Conservation (phyloP, 2,329 filamentous ascomycete species). For the Alternaria gaisen region DNA sequence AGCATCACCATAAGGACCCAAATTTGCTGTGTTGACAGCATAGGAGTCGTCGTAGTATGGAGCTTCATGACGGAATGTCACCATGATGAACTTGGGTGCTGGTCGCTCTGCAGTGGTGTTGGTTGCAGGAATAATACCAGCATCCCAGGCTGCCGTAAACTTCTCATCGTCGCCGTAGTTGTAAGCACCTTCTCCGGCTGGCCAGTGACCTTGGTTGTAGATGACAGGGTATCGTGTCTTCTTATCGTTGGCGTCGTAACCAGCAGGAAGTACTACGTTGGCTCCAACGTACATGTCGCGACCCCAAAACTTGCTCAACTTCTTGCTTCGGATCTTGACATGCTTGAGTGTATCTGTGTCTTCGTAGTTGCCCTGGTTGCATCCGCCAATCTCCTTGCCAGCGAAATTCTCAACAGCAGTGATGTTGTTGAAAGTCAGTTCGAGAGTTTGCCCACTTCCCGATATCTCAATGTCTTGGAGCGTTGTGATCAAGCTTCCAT, state of each 20-base stretch:
- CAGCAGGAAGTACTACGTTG: conserved; percentile 47
- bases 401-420: conserved; percentile 33
- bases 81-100: conserved; percentile 49
- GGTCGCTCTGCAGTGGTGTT: conserved; percentile 36
- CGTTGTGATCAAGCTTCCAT: conserved; percentile 42
- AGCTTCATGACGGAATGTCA: conserved; percentile 51
- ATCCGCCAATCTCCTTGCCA: conserved; percentile 50
- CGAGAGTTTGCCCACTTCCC: conserved; percentile 40
- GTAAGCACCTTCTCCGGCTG: conserved; percentile 34
- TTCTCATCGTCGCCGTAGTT: conserved; percentile 23
- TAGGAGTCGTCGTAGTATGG: conserved; percentile 54
- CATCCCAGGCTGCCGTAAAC: conserved; percentile 43
- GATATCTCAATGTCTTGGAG: conserved; percentile 35
- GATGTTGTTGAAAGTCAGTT: conserved; percentile 44
- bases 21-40: conserved; percentile 51
- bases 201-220: conserved; percentile 50
- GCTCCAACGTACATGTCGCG: conserved; percentile 51
- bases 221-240: conserved; percentile 48
- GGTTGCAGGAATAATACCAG: conserved; percentile 40
- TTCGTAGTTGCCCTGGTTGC: conserved; percentile 51
- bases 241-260: conserved; percentile 44
- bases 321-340: conserved; percentile 51
- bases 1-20: conserved; percentile 52
- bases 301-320: conserved; percentile 49
- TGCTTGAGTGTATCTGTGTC: conserved; percentile 47